Evolutionary conservation across 805 yeast genomes (phyloP), one percentile per base, ranked within the genome.

Genomic region (Yarrowia yakushimensis): DNA sequence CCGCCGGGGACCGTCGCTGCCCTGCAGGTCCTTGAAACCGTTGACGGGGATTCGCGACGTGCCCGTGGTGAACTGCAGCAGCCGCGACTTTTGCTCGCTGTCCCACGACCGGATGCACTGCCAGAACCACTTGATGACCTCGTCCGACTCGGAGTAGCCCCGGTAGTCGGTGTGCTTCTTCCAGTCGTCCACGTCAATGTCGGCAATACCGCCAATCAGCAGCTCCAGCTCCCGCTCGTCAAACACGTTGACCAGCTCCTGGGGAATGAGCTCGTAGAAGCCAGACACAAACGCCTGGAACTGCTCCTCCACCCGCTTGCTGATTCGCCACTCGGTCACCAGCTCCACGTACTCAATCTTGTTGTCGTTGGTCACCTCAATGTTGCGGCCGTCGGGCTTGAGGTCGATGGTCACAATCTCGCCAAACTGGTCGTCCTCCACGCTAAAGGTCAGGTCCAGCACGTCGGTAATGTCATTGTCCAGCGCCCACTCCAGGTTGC

Each of bases 51-150:
- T 94, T 79, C 99, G 87, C 22, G 97, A 91, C 4, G 99, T 94
- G 81, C 99, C 99, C 0, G 99, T 94, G 20, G 99, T 93, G 74
- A 94, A 94, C 76, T 94, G 99, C 68, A 94, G 79, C 73, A 94
- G 79, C 76, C 99, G 84, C 2, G 98, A 97, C 75, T 91, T 88
- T 75, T 93, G 97, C 75, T 94, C 99, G 63, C 91, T 83, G 73
- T 94, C 98, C 97, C 97, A 92, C 72, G 86, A 89, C 60, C 86
- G 80, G 69, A 94, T 85, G 77, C 96, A 88, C 75, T 85, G 85
- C 99, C 99, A 94, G 83, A 94, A 94, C 99, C 99, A 94, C 78
- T 93, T 96, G 68, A 94, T 86, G 57, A 91, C 97, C 77, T 91
- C 96, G 76, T 94, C 99, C 67, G 85, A 85, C 77, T 94, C 98